Percentiles rank a stretch among this genome's conserved stretches.
phyloP scores from a whole-genome alignment of 352 stramenopile genomes.

The Pythium sukuiense region DNA sequence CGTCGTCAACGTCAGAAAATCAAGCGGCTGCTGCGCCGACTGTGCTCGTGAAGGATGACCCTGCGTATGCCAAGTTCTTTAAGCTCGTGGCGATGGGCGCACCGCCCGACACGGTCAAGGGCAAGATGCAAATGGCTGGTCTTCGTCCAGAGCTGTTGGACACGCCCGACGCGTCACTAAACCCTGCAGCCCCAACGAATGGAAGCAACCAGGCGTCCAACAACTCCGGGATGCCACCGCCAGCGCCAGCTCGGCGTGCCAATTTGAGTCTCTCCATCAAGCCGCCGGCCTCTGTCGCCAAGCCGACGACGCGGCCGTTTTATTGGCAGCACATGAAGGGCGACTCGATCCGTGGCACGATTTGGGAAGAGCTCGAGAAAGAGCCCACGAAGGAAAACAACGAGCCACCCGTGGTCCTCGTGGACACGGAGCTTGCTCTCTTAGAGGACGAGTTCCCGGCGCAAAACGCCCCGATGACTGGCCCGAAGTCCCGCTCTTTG shows the following conservation, averaged over 20 bases:
- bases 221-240: neutral
- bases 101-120: slow-evolving; percentile 56
- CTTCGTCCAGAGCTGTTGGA: slow-evolving; percentile 57
- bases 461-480: slow-evolving; percentile 48
- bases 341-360: slow-evolving; percentile 65
- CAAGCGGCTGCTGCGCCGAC: slow-evolving; percentile 1
- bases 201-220: slow-evolving; percentile 34
- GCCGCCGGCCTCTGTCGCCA: slow-evolving; percentile 33
- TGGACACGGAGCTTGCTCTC: slow-evolving; percentile 44
- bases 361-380: slow-evolving; percentile 77
- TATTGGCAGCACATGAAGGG: slow-evolving; percentile 76
- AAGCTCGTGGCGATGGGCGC: slow-evolving; percentile 67
- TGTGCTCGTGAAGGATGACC: slow-evolving; percentile 63
- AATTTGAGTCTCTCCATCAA: slow-evolving; percentile 69
- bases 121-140: slow-evolving; percentile 68
- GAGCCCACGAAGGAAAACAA: slow-evolving; percentile 58
- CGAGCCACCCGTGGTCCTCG: slow-evolving; percentile 45
- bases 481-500: slow-evolving; percentile 38
- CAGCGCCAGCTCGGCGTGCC: slow-evolving; percentile 34
- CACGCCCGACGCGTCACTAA: slow-evolving; percentile 51
- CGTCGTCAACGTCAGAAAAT: neutral
- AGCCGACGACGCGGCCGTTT: slow-evolving; percentile 62
- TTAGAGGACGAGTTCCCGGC: slow-evolving; percentile 69
- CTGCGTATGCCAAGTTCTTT: slow-evolving; percentile 72
- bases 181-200: slow-evolving; percentile 12